Conservation (phyloP, 2,329 filamentous ascomycete genomes). For the Capronia americana region DNA sequence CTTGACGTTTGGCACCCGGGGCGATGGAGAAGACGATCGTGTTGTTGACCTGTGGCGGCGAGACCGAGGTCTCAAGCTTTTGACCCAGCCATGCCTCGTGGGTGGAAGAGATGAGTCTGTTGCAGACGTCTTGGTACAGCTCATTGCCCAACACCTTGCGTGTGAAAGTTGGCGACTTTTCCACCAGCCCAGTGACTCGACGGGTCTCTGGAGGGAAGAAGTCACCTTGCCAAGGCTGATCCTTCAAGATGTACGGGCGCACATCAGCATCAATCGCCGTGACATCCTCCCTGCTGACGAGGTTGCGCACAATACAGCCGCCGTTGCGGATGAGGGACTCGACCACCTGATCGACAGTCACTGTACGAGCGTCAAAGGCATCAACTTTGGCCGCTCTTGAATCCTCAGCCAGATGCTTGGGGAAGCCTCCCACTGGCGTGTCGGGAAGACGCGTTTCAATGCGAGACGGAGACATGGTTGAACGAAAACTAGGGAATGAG, state of each 20-base stretch:
- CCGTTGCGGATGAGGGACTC: constrained; percentile 16
- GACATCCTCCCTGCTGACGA: constrained; percentile 8
- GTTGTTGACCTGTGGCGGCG: constrained; percentile 41
- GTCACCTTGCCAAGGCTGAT: constrained; percentile 34
- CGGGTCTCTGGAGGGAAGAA: constrained; percentile 40
- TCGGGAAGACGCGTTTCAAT: not conserved
- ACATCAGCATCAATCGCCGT: constrained; percentile 29
- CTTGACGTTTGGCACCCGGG: constrained; percentile 36
- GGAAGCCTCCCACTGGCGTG: constrained; percentile 2
- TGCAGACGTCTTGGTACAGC: constrained; percentile 34
- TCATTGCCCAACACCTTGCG: constrained; percentile 30
- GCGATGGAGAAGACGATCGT: constrained; percentile 42
- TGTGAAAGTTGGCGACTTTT: constrained; percentile 35
- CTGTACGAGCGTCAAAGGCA: not conserved
- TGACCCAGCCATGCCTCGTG: constrained; percentile 30
- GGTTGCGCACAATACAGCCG: constrained; percentile 19
- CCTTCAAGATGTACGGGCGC: constrained; percentile 31
- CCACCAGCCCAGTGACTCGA: constrained; percentile 36
- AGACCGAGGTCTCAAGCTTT: not conserved
- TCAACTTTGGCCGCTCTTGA: constrained; percentile 4
- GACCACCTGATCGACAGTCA: constrained; percentile 21
- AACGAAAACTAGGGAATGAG: too few species aligned
- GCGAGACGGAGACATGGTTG: too few species aligned
- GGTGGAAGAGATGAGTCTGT: constrained; percentile 18
- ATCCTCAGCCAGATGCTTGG: constrained; percentile 16